phyloP scores from a whole-genome alignment of 1,284 basidiomycete species.

The Trametes versicolor region DNA sequence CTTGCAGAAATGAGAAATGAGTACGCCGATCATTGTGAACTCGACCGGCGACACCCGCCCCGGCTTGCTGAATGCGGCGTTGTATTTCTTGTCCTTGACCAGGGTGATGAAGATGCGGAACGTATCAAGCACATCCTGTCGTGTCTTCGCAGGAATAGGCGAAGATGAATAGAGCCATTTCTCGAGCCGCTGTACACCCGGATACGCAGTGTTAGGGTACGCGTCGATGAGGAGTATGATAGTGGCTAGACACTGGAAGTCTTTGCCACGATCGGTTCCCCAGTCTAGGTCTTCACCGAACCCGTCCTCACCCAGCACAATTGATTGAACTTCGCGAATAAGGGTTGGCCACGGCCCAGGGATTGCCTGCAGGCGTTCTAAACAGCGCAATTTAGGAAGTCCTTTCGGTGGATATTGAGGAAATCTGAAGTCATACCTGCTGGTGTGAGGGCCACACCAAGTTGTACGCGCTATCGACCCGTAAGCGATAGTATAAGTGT shows the following conservation, averaged over 20 bases:
- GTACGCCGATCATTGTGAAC: constrained; percentile 57
- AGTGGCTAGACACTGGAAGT: constrained; percentile 57
- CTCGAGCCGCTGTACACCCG: constrained; percentile 48
- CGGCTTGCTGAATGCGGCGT: constrained; percentile 50
- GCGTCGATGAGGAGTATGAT: constrained; percentile 54
- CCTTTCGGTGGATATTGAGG: no score
- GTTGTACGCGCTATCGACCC: constrained; percentile 52
- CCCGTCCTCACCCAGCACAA: constrained; percentile 51
- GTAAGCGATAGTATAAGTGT: neutral
- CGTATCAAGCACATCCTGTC: constrained; percentile 48
- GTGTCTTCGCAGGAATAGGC: constrained; percentile 43
- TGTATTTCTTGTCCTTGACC: constrained; percentile 49
- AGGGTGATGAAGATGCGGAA: constrained; percentile 55
- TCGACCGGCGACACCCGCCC: constrained; percentile 57
- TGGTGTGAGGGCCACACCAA: constrained; percentile 53
- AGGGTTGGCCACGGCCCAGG: constrained; percentile 53
- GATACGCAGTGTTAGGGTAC: constrained; percentile 45
- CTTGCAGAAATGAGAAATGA: constrained; percentile 51
- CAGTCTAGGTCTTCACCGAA: constrained; percentile 56
- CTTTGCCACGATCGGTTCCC: constrained; percentile 56
- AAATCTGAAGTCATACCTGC: constrained; percentile 49
- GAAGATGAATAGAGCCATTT: constrained; percentile 50
- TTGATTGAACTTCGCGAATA: constrained; percentile 52
- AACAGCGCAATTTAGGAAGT: no score
- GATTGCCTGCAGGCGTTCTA: constrained; percentile 59